These are phyloP conservation scores for Cutaneotrichosporon curvatum DNA, from an alignment of 1,284 basidiomycete species.

Conservation along the genomic window DNA sequence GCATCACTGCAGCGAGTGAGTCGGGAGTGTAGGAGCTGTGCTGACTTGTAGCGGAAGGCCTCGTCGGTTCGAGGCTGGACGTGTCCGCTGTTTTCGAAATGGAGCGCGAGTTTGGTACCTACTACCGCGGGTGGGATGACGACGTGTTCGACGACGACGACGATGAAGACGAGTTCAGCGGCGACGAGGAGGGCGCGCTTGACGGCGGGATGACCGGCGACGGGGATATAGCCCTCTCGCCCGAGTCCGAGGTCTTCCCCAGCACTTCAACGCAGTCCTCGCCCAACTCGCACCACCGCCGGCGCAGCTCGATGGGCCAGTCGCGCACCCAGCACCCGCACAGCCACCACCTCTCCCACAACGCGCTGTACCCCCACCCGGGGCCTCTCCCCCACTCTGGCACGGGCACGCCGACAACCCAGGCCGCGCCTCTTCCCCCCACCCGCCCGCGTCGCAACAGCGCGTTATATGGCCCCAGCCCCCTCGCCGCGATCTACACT, in stretches of 20 bases:
- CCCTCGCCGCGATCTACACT: constrained; percentile 38
- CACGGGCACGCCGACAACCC: not conserved
- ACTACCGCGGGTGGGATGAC: constrained; percentile 47
- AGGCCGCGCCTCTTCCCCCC: too few relatives aligned
- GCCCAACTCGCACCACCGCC: constrained; percentile 5
- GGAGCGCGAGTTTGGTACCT: constrained; percentile 56
- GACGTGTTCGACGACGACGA: constrained; percentile 40
- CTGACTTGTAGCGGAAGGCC: constrained; percentile 58
- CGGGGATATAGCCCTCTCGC: constrained; percentile 3
- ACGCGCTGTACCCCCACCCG: not conserved
- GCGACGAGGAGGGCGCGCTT: constrained; percentile 5
- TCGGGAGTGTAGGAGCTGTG: constrained; percentile 8
- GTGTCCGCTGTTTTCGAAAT: constrained; percentile 77
- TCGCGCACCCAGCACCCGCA: not conserved
- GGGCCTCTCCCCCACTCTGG: not conserved
- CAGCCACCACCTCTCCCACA: not conserved
- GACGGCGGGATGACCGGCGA: constrained; percentile 14
- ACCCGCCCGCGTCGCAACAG: constrained; percentile 26
- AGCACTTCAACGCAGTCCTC: not conserved
- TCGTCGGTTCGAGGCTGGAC: constrained; percentile 62
- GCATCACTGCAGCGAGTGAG: constrained; percentile 65
- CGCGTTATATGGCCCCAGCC: constrained; percentile 39
- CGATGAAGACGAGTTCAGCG: constrained; percentile 7
- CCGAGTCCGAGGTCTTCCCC: constrained; percentile 4
- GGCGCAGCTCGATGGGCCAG: constrained; percentile 17